These are phyloP conservation scores for Pichia occidentalis DNA, from an alignment of 805 yeast species.

Conservation along the genomic window DNA sequence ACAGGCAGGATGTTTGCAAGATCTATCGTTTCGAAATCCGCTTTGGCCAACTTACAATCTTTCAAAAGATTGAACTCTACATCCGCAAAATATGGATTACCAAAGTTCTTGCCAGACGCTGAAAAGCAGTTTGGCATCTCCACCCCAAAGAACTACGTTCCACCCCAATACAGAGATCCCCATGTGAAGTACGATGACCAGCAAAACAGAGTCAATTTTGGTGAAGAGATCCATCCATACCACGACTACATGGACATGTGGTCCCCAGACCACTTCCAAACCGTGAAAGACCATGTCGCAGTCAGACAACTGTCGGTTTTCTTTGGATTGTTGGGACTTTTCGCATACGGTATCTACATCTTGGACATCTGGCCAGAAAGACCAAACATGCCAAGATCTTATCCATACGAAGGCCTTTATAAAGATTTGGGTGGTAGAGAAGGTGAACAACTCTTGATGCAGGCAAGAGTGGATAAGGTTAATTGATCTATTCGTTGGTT, in stretches of 20 bases:
- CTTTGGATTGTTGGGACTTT: slow-evolving; percentile 41
- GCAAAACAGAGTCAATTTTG: slow-evolving; percentile 72
- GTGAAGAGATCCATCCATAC: slow-evolving; percentile 64
- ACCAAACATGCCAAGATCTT: slow-evolving; percentile 71
- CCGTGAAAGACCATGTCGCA: slow-evolving; percentile 56
- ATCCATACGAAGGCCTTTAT: slow-evolving; percentile 71
- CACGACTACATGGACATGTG: slow-evolving; percentile 76
- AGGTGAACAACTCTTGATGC: slow-evolving; percentile 37
- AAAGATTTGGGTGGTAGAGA: slow-evolving; percentile 62
- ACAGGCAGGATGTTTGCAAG: slow-evolving; percentile 4
- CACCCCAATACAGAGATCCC: slow-evolving; percentile 58
- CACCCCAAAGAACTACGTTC: slow-evolving; percentile 48
- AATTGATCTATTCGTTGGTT: slow-evolving; percentile 2
- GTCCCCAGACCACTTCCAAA: slow-evolving; percentile 73
- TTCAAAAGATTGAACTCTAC: slow-evolving; percentile 14
- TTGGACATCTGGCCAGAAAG: slow-evolving; percentile 55
- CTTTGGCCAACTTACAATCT: slow-evolving; percentile 6
- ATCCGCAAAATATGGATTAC: slow-evolving; percentile 20
- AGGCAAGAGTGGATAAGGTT: slow-evolving; percentile 37
- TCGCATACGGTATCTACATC: slow-evolving; percentile 40
- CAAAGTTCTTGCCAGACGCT: slow-evolving; percentile 27
- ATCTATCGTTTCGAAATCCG: slow-evolving; percentile 5
- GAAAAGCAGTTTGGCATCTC: slow-evolving; percentile 42
- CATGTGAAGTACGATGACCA: slow-evolving; percentile 70
- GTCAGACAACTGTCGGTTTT: slow-evolving; percentile 49